Evolutionary conservation across 2,329 filamentous ascomycete species (phyloP).

Genomic region (Epichloe amarillans): DNA sequence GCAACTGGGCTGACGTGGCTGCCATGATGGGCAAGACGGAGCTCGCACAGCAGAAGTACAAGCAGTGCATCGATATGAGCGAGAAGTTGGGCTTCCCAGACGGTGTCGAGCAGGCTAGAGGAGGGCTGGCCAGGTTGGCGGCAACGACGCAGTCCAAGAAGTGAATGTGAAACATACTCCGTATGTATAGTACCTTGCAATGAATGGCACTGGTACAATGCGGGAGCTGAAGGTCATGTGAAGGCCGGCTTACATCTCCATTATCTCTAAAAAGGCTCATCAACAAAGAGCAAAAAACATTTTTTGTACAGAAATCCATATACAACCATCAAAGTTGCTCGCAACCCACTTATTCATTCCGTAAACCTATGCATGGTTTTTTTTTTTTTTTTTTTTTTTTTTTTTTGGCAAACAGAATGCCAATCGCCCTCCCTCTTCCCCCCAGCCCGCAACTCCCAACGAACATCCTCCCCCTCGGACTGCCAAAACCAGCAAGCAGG

Average conservation of each 20-base stretch:
- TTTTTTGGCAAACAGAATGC: slow-evolving; percentile 21
- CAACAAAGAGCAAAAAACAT: too few species aligned
- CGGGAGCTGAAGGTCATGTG: too few species aligned
- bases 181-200: too few species aligned
- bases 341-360: too few species aligned
- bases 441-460: slow-evolving; percentile 38
- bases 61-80: slow-evolving; percentile 52
- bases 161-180: background rate
- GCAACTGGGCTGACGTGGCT: slow-evolving; percentile 75
- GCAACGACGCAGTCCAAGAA: slow-evolving; percentile 3
- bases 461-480: slow-evolving; percentile 26
- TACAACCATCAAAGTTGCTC: too few species aligned
- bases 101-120: slow-evolving; percentile 38
- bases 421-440: slow-evolving; percentile 48
- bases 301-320: too few species aligned
- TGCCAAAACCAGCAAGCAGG: slow-evolving; percentile 53
- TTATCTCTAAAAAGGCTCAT: too few species aligned
- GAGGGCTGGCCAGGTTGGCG: slow-evolving; percentile 28
- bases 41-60: slow-evolving; percentile 55
- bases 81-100: slow-evolving; percentile 37
- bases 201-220: too few species aligned
- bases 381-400: too few species aligned
- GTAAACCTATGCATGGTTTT: too few species aligned
- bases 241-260: too few species aligned
- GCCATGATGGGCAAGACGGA: slow-evolving; percentile 54